Evolutionary conservation across 2,329 filamentous ascomycete genomes (phyloP), one percentile per base, ranked within the genome.

Genomic region (Cercospora beticola): DNA sequence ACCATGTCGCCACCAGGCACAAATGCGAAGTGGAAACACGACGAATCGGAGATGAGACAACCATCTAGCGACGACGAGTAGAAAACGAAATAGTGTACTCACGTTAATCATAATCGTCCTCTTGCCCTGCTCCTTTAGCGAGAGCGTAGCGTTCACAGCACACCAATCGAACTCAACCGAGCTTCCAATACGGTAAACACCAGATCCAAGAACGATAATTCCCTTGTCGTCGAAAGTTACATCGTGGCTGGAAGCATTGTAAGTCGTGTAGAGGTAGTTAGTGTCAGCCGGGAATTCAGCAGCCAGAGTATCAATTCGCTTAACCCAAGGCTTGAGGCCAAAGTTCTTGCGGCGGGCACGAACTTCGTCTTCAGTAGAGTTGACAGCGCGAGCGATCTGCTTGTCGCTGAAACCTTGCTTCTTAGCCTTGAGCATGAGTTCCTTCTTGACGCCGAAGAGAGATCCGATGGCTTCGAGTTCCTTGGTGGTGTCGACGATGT

Each of bases 131-230:
- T 90, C 85, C 76, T 90, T 89, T 71, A 98, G 86, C 52, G 93
- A 92, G 71, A 92, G 86, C 10, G 93, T 94, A 72, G 93, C 92
- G 77, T 93, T 95, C 70, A 97, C 93, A 72, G 94, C 93, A 80
- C 94, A 98, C 94, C 94, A 98, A 82, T 99, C 94, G 79, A 99
- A 99, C 82, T 99, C 95, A 63, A 99, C 95, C 6, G 94, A 97
- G 83, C 91, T 94, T 77, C 95, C 95, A 79, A 98, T 99, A 79
- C 95, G 89, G 87, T 99, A 99, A 23, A 98, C 95, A 82, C 95
- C 95, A 78, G 91, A 94, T 69, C 95, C 95, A 14, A 99, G 88
- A 68, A 98, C 90, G 66, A 99, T 83, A 57, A 90, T 92, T 71
- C 94, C 94, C 74, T 97, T 91, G 79, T 98, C 94, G 73, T 97